Conservation (phyloP, 2,329 filamentous ascomycete genomes). For the Coleophoma cylindrospora region DNA sequence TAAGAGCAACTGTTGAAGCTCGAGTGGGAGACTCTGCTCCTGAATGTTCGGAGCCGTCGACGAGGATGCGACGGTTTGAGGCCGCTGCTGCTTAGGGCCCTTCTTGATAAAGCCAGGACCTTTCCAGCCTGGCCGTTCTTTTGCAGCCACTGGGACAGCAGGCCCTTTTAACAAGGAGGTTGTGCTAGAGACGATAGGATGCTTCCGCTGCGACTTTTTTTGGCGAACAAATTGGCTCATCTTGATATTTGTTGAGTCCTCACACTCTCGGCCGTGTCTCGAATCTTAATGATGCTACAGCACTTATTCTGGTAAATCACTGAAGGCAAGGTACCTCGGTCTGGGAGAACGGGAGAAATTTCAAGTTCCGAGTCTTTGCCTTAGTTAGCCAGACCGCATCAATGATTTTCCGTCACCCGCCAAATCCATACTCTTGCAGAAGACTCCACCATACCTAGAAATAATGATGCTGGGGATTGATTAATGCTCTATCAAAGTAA, state of each 20-base stretch:
- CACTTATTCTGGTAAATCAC: no score
- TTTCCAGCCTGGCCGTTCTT: slow-evolving; percentile 5
- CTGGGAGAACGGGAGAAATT: no score
- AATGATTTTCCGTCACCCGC: no score
- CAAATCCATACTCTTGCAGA: no score
- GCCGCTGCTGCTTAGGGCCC: background rate
- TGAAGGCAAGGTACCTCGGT: no score
- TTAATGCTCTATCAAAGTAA: no score
- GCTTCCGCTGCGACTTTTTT: slow-evolving; percentile 10
- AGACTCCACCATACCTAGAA: no score
- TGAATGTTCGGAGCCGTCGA: background rate
- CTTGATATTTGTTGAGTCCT: slow-evolving; percentile 23
- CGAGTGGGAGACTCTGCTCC: slow-evolving; percentile 30
- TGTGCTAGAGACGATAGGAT: slow-evolving; percentile 6
- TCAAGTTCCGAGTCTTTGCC: no score
- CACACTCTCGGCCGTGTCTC: no score
- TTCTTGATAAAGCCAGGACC: slow-evolving; percentile 6
- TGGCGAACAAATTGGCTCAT: slow-evolving; percentile 10
- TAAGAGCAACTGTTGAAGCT: slow-evolving; percentile 63
- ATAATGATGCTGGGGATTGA: no score
- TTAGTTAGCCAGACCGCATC: no score
- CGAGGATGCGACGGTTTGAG: background rate
- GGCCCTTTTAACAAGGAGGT: slow-evolving; percentile 4
- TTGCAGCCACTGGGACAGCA: background rate
- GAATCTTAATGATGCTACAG: no score